Percentiles rank a stretch among this genome's conserved stretches.
Evolutionary conservation across 2,329 filamentous ascomycete genomes (phyloP).

Genomic region (Waltergamsia citrina): DNA sequence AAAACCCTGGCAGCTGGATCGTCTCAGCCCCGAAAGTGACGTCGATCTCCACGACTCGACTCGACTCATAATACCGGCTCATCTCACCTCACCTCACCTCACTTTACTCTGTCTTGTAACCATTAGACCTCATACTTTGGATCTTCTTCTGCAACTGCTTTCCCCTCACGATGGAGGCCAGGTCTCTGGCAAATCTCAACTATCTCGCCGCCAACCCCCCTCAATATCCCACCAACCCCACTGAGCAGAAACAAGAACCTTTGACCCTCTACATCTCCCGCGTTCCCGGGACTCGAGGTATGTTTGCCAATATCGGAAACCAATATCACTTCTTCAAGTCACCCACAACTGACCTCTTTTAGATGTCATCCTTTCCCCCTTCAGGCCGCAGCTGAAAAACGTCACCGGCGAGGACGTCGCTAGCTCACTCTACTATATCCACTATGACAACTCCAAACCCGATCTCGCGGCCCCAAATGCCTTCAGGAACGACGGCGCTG

Average conservation of each 20-base stretch:
- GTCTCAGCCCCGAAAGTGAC: not conserved
- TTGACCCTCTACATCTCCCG: constrained; percentile 85
- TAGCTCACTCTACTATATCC: constrained; percentile 84
- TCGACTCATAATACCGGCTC: not conserved
- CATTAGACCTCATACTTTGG: not conserved
- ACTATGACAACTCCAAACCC: constrained; percentile 38
- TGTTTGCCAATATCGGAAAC: constrained; percentile 10
- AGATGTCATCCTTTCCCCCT: constrained; percentile 89
- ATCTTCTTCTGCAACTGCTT: not conserved
- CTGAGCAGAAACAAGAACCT: constrained; percentile 57
- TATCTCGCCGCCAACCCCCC: constrained; percentile 79
- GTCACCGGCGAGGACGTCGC: constrained; percentile 82
- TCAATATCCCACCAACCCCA: constrained; percentile 70
- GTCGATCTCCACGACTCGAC: not conserved
- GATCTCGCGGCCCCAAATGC: constrained; percentile 23
- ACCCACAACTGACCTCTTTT: constrained; percentile 8
- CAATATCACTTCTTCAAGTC: not conserved
- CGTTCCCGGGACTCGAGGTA: constrained; percentile 85
- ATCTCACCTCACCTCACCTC: not conserved
- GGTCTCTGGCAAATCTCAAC: constrained; percentile 72
- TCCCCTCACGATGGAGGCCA: constrained; percentile 56
- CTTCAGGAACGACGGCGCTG: not conserved
- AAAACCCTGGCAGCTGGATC: no score
- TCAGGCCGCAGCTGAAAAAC: constrained; percentile 81
- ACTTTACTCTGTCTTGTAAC: not conserved